Conservation (phyloP, 169 alveolate species). For the Plasmodium fragile region DNA sequence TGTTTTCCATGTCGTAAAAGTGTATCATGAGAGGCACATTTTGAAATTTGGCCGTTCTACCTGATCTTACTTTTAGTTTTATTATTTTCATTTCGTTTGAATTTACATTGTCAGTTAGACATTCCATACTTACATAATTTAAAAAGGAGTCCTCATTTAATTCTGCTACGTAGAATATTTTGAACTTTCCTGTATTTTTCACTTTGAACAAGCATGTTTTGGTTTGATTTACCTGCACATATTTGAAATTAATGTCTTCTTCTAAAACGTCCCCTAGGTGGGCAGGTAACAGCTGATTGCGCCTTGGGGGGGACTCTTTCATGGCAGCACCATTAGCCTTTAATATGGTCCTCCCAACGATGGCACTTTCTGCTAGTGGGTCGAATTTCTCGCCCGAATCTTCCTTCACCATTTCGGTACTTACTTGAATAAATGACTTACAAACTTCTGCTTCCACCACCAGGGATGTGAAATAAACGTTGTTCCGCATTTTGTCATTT, state of each 20-base stretch:
- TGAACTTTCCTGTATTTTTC: slow-evolving; percentile 65
- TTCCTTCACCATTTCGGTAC: slow-evolving; percentile 27
- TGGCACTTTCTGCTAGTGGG: slow-evolving; percentile 1
- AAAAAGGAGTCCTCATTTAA: slow-evolving; percentile 43
- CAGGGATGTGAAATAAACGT: slow-evolving; percentile 5
- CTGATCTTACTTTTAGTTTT: slow-evolving; percentile 26
- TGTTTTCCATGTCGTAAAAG: slow-evolving; percentile 44
- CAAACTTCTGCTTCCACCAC: slow-evolving; percentile 51
- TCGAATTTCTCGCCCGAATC: not conserved
- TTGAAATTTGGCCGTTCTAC: slow-evolving; percentile 44
- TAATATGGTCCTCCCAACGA: not conserved
- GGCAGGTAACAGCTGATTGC: not conserved
- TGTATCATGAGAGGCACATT: slow-evolving; percentile 39
- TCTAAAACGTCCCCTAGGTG: slow-evolving; percentile 5
- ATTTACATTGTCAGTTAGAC: slow-evolving; percentile 25
- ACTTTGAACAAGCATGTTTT: slow-evolving; percentile 52
- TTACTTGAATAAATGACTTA: slow-evolving; percentile 40
- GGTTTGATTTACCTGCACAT: slow-evolving; percentile 45
- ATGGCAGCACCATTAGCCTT: not conserved
- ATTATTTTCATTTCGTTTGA: slow-evolving; percentile 48
- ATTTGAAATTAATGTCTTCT: slow-evolving; percentile 37
- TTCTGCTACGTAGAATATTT: slow-evolving; percentile 21
- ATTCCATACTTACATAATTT: slow-evolving; percentile 31
- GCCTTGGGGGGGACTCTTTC: not conserved
- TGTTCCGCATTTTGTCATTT: slow-evolving; percentile 16